Evolutionary conservation across 352 stramenopile species (phyloP).

Genomic region (Pythium folliculosum): DNA sequence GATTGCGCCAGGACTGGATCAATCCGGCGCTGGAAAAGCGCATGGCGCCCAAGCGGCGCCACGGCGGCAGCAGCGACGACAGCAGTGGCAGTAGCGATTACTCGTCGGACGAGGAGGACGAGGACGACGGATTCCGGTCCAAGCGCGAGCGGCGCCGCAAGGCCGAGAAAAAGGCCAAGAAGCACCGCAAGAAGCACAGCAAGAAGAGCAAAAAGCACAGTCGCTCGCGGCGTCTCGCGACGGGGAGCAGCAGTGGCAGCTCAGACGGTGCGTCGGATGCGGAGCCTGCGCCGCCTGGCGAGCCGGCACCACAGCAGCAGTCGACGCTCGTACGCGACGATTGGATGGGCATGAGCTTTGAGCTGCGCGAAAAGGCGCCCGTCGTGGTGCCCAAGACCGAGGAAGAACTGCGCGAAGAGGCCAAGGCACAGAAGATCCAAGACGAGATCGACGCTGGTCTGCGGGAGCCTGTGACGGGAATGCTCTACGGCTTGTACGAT

Average conservation of each 20-base stretch:
- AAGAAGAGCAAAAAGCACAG: slow-evolving; percentile 50
- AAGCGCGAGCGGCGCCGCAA: slow-evolving; percentile 33
- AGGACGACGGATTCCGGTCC: slow-evolving; percentile 28
- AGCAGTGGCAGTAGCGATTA: slow-evolving; percentile 11
- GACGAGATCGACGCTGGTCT: slow-evolving; percentile 75
- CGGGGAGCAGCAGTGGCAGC: slow-evolving; percentile 29
- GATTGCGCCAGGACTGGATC: slow-evolving; percentile 37
- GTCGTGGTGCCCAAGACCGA: slow-evolving; percentile 41
- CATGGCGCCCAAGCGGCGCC: slow-evolving; percentile 17
- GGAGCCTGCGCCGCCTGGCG: too few species aligned
- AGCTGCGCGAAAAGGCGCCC: slow-evolving; percentile 26
- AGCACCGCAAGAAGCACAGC: slow-evolving; percentile 43
- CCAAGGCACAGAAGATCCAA: slow-evolving; percentile 63
- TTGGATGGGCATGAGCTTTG: slow-evolving; percentile 86
- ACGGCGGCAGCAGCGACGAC: slow-evolving; percentile 6
- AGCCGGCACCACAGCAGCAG: neutral
- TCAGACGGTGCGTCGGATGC: neutral
- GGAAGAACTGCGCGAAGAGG: slow-evolving; percentile 42
- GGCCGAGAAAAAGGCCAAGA: slow-evolving; percentile 36
- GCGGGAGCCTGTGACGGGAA: slow-evolving; percentile 73
- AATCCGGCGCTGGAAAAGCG: slow-evolving; percentile 44
- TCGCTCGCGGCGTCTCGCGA: slow-evolving; percentile 32
- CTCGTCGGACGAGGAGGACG: slow-evolving; percentile 9
- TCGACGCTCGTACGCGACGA: slow-evolving; percentile 58
- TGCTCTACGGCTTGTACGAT: slow-evolving; percentile 82